Base-by-base conservation (phyloP, 768 basidiomycete species). In the Mycena albidolilacea region DNA sequence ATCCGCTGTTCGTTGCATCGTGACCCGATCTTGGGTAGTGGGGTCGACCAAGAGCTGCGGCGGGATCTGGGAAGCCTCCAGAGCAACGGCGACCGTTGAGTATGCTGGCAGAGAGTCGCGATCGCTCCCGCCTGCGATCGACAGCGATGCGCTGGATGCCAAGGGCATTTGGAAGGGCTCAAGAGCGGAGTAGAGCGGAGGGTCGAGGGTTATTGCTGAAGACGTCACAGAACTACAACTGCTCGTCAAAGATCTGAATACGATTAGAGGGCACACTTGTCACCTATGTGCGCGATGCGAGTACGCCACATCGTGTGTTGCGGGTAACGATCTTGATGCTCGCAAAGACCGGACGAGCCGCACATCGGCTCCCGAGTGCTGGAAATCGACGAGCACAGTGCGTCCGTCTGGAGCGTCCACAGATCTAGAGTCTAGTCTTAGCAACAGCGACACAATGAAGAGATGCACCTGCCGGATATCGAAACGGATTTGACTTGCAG, bases 401-500 rank as follows among this genome's bases (percentile, higher is more conserved):
- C 44, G 23, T 7, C 23, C 65, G 14, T 7, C 3, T 37, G 14
- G 2, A 17, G 23, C 12, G 2, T 55, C 43, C 7, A 61, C 38
- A 14, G 21, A 21, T 52, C 67, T 68, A 23, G 23, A 15, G 35
- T 30, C 30, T 7, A 9, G 7, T n/a, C n/a, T 60, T 5, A 60
- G 38, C n/a, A 15, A 9, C 2, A 6, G 15, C 8, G 10, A 61
- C n/a, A 68, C 35, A 67, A 67, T 48, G 37, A n/a, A 48, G 35
- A 57, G 38, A 65, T 17, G 38, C 23, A 44, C 58, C 39, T 48
- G 43, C 67, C 67, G 59, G 43, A 52, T 44, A 52, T 60, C 48
- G 7, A 68, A 19, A 7, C 12, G 48, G 38, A 61, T 43, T n/a
- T 60, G 46, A 1, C 48, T 59, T 52, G 7, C 17, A 38, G 38